Evolutionary conservation across 2,329 filamentous ascomycete species (phyloP), one percentile per base, ranked within the genome.

Genomic region (Alternaria rosae): DNA sequence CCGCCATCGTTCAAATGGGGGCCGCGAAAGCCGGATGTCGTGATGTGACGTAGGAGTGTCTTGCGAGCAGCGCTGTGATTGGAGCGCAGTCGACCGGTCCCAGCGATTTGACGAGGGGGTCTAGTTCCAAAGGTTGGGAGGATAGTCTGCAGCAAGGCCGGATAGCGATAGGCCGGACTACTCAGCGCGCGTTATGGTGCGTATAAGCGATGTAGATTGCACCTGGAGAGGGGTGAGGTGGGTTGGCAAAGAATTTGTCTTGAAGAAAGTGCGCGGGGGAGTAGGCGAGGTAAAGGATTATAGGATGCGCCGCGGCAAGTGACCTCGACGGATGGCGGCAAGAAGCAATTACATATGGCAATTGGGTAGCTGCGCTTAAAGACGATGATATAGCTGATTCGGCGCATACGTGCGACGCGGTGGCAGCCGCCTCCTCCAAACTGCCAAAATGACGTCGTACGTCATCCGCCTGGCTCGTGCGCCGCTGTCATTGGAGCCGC

Each of bases 21-120:
- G 54, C 59, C 60, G 66, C 65, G 68, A 66, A 75, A 76, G 67
- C 74, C 54, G 62, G 64, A 61, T 69, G 67, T 59, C 48, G 64
- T 63, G 48, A 20, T 58, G 71, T 78, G 77, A 78, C 76, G 77
- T 78, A 75, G 28, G 63, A 17, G n/a, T 60, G 69, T 63, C 62
- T 68, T 56, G 64, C 51, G 52, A 53, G 66, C 54, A 56, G 56
- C 57, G 64, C 54, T 66, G 54, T 77, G 76, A 79, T 79, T 79
- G 76, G 76, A 65, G 68, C 61, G 65, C 54, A 59, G 50, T 64
- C 45, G 52, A 54, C 47, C 43, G 35, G 58, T 59, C 54, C 60
- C 55, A 59, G 58, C 57, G 52, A 63, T 54, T 51, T 44, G 57
- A 62, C 64, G 59, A 70, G 61, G 61, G 51, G 50, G 61, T 59